A percentile compares a stretch with the other conserved stretches of the same genome.
Conservation (phyloP, 306 rosid species). For the Lithocarpus polystachyus region DNA sequence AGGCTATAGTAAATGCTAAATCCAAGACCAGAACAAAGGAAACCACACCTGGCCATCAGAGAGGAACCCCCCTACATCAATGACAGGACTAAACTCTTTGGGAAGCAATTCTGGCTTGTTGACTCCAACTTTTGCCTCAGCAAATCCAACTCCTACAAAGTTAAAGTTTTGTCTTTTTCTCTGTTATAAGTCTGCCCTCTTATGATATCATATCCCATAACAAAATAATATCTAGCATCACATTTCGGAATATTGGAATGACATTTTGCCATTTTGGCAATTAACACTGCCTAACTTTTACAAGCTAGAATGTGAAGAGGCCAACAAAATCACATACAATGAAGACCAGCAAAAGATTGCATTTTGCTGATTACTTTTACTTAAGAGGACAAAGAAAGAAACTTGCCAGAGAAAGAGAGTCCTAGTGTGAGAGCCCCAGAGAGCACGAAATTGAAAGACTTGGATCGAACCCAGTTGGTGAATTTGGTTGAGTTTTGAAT, state of each 20-base stretch:
- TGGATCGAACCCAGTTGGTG: slow-evolving; percentile 29
- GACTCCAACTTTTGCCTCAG: slow-evolving; percentile 79
- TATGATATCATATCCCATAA: not conserved
- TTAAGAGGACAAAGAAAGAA: not conserved
- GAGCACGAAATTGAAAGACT: slow-evolving; percentile 53
- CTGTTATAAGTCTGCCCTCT: not conserved
- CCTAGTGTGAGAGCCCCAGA: slow-evolving; percentile 71
- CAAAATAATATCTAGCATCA: not conserved
- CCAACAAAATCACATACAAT: not conserved
- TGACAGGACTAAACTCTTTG: slow-evolving; percentile 66
- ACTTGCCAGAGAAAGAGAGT: slow-evolving; percentile 55
- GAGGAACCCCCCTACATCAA: slow-evolving; percentile 98
- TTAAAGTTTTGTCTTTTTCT: not conserved
- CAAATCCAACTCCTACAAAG: slow-evolving; percentile 43
- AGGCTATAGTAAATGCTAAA: not conserved
- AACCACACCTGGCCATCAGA: slow-evolving; percentile 83
- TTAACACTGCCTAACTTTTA: not conserved
- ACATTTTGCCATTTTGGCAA: not conserved
- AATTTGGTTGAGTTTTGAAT: slow-evolving; percentile 14
- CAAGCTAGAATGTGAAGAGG: not conserved
- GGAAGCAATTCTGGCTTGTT: slow-evolving; percentile 96
- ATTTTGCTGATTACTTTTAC: not conserved
- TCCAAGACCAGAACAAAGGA: not conserved
- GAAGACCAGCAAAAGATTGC: not conserved
- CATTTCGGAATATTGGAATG: not conserved